Evolutionary conservation across 495 filamentous ascomycete genomes (phyloP), one percentile per base, ranked within the genome.

Genomic region (Talaromyces stipitatus): DNA sequence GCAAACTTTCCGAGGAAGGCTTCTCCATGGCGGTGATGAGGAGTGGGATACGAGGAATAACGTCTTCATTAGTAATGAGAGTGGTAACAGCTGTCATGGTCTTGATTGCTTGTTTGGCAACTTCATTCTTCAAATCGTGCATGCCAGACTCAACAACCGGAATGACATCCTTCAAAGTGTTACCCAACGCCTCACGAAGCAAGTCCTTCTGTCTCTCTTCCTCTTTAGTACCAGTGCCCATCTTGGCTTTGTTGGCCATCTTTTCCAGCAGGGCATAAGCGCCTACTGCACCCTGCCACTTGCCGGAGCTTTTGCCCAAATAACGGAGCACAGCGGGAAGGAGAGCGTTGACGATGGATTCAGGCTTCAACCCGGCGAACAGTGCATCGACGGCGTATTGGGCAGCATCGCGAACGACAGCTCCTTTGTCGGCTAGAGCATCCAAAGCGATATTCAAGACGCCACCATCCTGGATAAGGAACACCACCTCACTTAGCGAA

Each of bases 21-120:
- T 96, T 85, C 64, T 96, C 88, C 86, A 99, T 96, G 36, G 91
- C 90, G 67, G 92, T 88, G 70, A 99, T 87, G 41, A 99, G 80
- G 6, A 96, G 84, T 4, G 94, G 95, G 61, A 97, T 95, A 61
- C 92, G 85, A 27, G 92, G 91, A 32, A 85, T 85, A 29, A 99
- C 91, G 71, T 99, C 94, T 72, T 99, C 94, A 75, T 99, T 99
- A 62, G 90, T 91, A 30, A 99, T 82, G 2, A 99, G 83, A 10
- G 89, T 89, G 10, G 91, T 95, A 38, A 99, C 73, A 26, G 89
- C 88, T 58, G 81, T 89, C 91, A 97, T 97, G 10, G 92, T 88
- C 73, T 90, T 89, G 70, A 85, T 72, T 22, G 95, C 86, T 72
- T 92, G 87, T 75, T 96, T 96, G 62, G 85, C 83, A 48, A 90